Evolutionary conservation across 345 rosid species (phyloP).

Genomic region (Carallia brachiata): DNA sequence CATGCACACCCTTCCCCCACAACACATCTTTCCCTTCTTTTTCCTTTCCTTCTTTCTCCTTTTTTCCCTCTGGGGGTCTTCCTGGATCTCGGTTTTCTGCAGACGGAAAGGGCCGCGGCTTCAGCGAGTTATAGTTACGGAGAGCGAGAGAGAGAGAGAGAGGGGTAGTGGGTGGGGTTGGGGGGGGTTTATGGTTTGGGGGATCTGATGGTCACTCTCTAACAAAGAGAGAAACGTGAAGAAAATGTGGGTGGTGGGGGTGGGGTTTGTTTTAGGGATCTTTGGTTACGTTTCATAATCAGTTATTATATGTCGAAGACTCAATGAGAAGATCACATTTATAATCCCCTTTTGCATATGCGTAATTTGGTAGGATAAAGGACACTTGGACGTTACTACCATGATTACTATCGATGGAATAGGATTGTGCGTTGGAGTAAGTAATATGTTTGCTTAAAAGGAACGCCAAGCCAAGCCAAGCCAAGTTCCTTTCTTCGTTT

Average conservation of each 20-base stretch:
- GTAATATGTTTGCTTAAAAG: not conserved
- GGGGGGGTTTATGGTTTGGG: not conserved
- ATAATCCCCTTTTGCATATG: no score
- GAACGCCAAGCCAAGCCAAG: not conserved
- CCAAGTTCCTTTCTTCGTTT: no score
- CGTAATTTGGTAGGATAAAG: no score
- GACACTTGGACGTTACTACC: no score
- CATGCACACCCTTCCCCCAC: conserved; percentile 70
- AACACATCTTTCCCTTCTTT: conserved; percentile 50
- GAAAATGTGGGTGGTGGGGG: not conserved
- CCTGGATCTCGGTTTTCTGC: not conserved
- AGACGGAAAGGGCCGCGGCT: no score
- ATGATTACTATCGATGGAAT: not conserved
- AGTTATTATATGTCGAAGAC: no score
- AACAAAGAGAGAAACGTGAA: not conserved
- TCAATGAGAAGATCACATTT: no score
- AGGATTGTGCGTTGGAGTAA: not conserved
- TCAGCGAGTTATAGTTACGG: no score
- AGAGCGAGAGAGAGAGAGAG: no score
- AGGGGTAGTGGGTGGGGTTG: no score
- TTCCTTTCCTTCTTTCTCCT: not conserved
- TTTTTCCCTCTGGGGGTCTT: not conserved
- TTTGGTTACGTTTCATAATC: no score
- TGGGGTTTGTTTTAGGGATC: not conserved
- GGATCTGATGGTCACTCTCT: not conserved